Base-by-base conservation (phyloP, 2,329 filamentous ascomycete genomes). In the Zopfia rhizophila region DNA sequence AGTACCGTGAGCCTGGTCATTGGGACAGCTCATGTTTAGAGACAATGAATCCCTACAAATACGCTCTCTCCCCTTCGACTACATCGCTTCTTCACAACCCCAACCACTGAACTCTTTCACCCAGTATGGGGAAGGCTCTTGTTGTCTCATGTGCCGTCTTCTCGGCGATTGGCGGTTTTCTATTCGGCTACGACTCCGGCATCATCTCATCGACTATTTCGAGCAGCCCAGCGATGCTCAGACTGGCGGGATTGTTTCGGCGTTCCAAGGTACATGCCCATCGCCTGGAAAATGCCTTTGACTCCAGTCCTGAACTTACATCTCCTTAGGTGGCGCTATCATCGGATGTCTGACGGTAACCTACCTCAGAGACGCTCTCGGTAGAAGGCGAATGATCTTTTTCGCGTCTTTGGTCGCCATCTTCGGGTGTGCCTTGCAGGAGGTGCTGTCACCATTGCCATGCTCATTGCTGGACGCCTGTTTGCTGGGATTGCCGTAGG, bases 131-230 rank as follows among this genome's bases (percentile, higher is more conserved):
- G 40, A 36, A 51, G 18, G 48, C 53, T 16, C 48, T 55, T 8
- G 55, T 53, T 6, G 51, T 58, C 19, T 53, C 53, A 13, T 56
- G 51, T 29, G 53, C 55, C 7, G 38, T 58, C 19, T 58, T 58
- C n/a, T 48, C 56, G 10, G 53, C 55, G 7, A 58, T 39, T 7
- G 55, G 55, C 47, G 55, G 55, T 33, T 88, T 90, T 73, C 87
- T 90, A 76, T 89, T 90, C 73, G 88, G 88, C 37, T 91, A 89
- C 72, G 88, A 91, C 63, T 89, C 87, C 29, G 88, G 88, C 58
- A 89, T 88, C 74, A 89, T 89, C 76, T 85, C 11, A 72, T 72
- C 69, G 56, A 66, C 45, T 68, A 54, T 44, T 69, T 70, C 59
- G 68, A 69, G 56, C 58, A 66, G 29, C n/a, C n/a, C n/a, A n/a